Base-by-base conservation (phyloP, 2,329 filamentous ascomycete genomes). In the Aspergillus sergii region DNA sequence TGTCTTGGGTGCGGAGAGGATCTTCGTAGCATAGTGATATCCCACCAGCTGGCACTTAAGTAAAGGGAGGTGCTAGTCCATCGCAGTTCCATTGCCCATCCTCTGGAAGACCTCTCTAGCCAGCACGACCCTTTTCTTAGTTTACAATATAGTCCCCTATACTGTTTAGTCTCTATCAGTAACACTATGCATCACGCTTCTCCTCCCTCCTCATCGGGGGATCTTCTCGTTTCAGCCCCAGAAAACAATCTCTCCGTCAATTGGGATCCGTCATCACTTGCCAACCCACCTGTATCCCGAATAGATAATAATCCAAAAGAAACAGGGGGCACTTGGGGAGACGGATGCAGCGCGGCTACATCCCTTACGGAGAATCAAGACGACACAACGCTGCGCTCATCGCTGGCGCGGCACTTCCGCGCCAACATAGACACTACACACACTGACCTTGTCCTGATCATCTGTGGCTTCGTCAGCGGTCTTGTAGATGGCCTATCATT, bases 401-500 rank as follows among this genome's bases (percentile, higher is more conserved):
- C 60, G 16, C n/a, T 73, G 9, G 60, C 34, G 19, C 67, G 71
- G 28, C 68, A 72, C 57, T 71, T 73, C 53, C 46, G 30, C 26
- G 57, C 63, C 8, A 63, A 71, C 9, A 67, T 77, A 26, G 65
- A 76, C 28, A 66, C 69, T 0, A 67, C 54, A 12, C 61, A 69
- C 57, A 69, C 74, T 10, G 74, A 76, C 60, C 45, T 76, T 8
- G 57, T 75, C 16, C 64, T 77, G 3, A 69, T 79, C 28, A 58
- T 76, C 26, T 79, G 77, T 58, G 75, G 76, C 12, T 79, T 79
- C 56, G 73, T 78, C 7, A 73, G 75, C 43, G 78, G 78, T 12
- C 68, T 80, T 16, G 74, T 80, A 10, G 78, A 80, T 51, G 76
- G 76, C 26, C 62, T 79, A 19, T 77, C 77, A 2, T 80, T 78